Percentiles rank a stretch among this genome's conserved stretches.
phyloP scores from a whole-genome alignment of 2,329 filamentous ascomycete genomes.

The Sporothrix euskadiensis region DNA sequence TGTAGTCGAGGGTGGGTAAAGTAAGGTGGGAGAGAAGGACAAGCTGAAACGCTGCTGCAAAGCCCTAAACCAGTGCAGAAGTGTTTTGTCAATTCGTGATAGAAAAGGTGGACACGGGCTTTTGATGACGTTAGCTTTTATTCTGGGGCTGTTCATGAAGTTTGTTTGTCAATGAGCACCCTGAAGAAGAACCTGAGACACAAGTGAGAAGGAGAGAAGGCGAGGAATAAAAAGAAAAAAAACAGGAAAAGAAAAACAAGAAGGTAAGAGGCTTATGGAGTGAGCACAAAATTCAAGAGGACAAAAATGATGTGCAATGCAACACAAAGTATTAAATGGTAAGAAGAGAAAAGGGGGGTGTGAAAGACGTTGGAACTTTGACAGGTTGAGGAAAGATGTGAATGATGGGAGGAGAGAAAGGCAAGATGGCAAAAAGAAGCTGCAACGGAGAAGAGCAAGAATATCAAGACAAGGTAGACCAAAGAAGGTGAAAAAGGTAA shows the following conservation, averaged over 20 bases:
- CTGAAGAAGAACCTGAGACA: conserved; percentile 26
- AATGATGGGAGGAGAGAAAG: conserved; percentile 9
- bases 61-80: conserved; percentile 2
- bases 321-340: conserved; percentile 17
- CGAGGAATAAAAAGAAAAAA: neutral
- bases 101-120: conserved; percentile 12
- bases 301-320: conserved; percentile 27
- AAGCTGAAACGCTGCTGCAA: conserved; percentile 25
- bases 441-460: neutral
- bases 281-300: neutral
- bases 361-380: neutral
- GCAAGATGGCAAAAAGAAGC: neutral
- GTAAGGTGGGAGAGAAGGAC: neutral
- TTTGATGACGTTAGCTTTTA: conserved; percentile 31
- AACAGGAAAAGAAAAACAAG: neutral
- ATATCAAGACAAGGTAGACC: neutral
- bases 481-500: neutral
- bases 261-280: neutral
- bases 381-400: neutral
- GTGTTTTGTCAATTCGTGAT: conserved; percentile 14
- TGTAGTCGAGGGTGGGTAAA: conserved; percentile 15
- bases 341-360: neutral
- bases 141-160: neutral
- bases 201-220: neutral
- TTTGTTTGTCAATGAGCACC: conserved; percentile 1